phyloP scores from a whole-genome alignment of 768 basidiomycete genomes.

The Lenzites betulinus region DNA sequence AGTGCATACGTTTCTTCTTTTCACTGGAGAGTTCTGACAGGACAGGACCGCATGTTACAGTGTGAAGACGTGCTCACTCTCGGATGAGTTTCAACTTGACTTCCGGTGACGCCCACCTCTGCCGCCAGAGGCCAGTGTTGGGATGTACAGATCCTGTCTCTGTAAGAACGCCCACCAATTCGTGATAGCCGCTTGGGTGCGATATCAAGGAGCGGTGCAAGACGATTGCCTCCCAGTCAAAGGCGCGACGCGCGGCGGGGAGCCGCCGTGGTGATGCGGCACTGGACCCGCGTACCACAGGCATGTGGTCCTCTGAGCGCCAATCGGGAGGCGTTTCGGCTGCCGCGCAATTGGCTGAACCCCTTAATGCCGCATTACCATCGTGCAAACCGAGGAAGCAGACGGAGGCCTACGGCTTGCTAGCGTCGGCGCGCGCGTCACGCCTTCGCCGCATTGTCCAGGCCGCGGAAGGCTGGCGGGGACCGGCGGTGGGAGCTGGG shows the following conservation, averaged over 20 bases:
- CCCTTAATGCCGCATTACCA: constrained; percentile 4
- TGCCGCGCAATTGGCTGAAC: background rate
- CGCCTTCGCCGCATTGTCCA: background rate
- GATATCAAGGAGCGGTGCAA: background rate
- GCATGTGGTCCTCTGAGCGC: background rate
- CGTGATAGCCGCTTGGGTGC: constrained; percentile 3
- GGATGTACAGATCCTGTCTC: background rate
- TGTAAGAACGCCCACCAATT: background rate
- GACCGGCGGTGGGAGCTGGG: background rate
- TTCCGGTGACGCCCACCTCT: background rate
- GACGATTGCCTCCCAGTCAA: background rate
- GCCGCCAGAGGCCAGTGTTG: background rate
- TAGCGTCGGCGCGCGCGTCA: background rate
- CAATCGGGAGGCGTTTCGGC: background rate
- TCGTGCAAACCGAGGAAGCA: constrained; percentile 10
- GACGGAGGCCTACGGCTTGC: background rate
- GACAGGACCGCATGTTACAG: background rate
- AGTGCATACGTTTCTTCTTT: background rate
- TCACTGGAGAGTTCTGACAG: constrained; percentile 1
- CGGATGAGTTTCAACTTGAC: background rate
- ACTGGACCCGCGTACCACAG: background rate
- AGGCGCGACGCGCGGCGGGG: background rate
- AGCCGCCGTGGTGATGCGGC: background rate
- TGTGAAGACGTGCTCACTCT: background rate
- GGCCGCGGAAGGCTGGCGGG: background rate